Evolutionary conservation across 139 green algal species (phyloP).

Genomic region (Cymbomonas tetramitiformis): DNA sequence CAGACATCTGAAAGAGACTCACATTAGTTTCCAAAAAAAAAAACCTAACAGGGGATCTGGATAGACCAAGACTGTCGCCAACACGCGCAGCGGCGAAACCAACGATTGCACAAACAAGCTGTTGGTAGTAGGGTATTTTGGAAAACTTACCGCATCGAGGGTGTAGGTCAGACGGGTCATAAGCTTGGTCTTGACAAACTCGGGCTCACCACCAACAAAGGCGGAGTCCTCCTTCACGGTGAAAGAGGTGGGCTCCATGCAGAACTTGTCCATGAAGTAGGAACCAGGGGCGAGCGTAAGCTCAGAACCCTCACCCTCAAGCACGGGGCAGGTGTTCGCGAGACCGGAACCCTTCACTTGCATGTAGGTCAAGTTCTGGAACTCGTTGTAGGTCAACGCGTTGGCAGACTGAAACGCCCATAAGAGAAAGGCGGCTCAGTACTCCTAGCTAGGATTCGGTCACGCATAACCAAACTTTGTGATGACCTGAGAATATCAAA

Average conservation of each 20-base stretch:
- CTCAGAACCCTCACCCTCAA: conserved; percentile 55
- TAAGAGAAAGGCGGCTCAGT: too few species aligned
- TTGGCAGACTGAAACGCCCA: conserved; percentile 42
- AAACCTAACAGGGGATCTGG: too few species aligned
- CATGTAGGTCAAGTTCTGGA: conserved; percentile 89
- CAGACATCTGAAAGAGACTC: too few species aligned
- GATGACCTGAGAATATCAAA: too few species aligned
- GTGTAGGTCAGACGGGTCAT: conserved; percentile 98
- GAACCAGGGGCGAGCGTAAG: conserved; percentile 69
- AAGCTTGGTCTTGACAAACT: conserved; percentile 96
- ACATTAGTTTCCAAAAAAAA: too few species aligned
- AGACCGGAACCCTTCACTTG: conserved; percentile 95
- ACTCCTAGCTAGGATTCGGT: too few species aligned
- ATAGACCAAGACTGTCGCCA: too few species aligned
- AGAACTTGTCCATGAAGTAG: conserved; percentile 91
- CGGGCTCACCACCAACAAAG: conserved; percentile 62
- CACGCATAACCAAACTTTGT: too few species aligned
- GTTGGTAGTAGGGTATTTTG: too few species aligned
- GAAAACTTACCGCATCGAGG: too few species aligned
- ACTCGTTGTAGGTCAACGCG: conserved; percentile 84
- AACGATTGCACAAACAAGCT: too few species aligned
- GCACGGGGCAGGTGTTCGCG: conserved; percentile 94
- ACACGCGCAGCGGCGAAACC: too few species aligned
- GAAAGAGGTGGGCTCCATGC: conserved; percentile 89
- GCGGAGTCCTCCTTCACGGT: conserved; percentile 38